These are phyloP conservation scores for Blastobotrys apis DNA, from an alignment of 1,139 yeast species.

Conservation along the genomic window DNA sequence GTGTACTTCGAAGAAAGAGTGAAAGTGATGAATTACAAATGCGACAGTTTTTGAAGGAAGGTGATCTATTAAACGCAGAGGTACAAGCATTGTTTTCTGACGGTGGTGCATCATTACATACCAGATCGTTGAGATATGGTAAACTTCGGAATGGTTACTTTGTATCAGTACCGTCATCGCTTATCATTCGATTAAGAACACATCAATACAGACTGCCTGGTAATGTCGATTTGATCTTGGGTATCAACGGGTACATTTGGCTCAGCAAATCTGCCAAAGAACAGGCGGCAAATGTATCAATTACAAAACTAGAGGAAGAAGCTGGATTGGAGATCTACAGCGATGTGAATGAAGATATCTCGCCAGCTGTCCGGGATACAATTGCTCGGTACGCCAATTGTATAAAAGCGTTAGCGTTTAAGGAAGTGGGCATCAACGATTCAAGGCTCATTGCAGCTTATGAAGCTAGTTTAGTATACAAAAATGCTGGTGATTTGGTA, in stretches of 20 bases:
- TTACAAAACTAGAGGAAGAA: conserved; percentile 88
- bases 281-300: conserved; percentile 47
- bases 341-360: conserved; percentile 75
- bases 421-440: conserved; percentile 85
- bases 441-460: conserved; percentile 74
- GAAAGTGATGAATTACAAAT: conserved; percentile 95
- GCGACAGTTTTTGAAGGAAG: conserved; percentile 91
- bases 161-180: conserved; percentile 71
- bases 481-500: conserved; percentile 66
- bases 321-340: conserved; percentile 94
- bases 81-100: conserved; percentile 86
- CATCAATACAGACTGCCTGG: conserved; percentile 89
- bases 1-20: conserved; percentile 86
- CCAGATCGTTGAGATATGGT: conserved; percentile 92
- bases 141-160: conserved; percentile 89
- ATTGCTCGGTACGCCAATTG: conserved; percentile 85
- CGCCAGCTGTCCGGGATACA: conserved; percentile 58
- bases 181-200: conserved; percentile 77
- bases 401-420: conserved; percentile 68
- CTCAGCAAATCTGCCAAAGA: conserved; percentile 61
- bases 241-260: conserved; percentile 96
- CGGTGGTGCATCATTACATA: conserved; percentile 91
- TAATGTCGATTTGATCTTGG: conserved; percentile 80
- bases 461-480: conserved; percentile 81
- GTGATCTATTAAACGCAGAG: conserved; percentile 94